Conservation (phyloP, 1,284 basidiomycete species). For the Sanghuangporus weigelae region DNA sequence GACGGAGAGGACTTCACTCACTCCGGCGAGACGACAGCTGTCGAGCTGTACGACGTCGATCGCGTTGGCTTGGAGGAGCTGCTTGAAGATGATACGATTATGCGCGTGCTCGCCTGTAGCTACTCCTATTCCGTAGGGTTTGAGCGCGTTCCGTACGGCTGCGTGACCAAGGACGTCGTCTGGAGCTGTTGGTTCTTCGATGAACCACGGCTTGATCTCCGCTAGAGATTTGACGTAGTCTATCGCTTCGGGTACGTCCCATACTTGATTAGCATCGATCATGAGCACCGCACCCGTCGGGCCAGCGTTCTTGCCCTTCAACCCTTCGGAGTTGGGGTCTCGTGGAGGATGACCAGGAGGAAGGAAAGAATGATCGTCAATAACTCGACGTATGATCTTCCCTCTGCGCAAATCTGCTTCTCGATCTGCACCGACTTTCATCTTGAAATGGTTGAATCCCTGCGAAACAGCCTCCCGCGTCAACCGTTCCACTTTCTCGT, state of each 20-base stretch:
- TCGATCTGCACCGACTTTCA: constrained; percentile 89
- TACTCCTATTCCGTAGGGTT: constrained; percentile 84
- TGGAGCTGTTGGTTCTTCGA: constrained; percentile 92
- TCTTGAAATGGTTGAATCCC: constrained; percentile 96
- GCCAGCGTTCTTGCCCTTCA: constrained; percentile 88
- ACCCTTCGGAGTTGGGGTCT: constrained; percentile 59
- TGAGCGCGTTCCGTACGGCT: constrained; percentile 73
- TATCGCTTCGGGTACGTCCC: constrained; percentile 91
- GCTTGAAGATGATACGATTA: constrained; percentile 97
- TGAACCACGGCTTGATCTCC: constrained; percentile 92
- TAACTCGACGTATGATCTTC: constrained; percentile 85
- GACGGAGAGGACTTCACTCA: constrained; percentile 91
- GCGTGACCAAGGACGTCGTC: constrained; percentile 89
- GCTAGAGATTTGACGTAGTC: constrained; percentile 83
- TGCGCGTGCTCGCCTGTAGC: constrained; percentile 96
- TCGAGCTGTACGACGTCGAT: constrained; percentile 98
- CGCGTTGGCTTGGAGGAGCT: constrained; percentile 87
- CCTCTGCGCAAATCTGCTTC: constrained; percentile 85
- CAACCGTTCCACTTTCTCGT: constrained; percentile 85
- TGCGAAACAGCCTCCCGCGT: constrained; percentile 80
- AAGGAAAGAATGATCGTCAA: constrained; percentile 81
- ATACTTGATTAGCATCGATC: constrained; percentile 97
- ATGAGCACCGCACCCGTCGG: constrained; percentile 91
- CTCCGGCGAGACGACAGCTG: constrained; percentile 87
- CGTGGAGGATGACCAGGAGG: constrained; percentile 49